Conservation (phyloP, 2,329 filamentous ascomycete species). For the Trichophyton mentagrophytes region DNA sequence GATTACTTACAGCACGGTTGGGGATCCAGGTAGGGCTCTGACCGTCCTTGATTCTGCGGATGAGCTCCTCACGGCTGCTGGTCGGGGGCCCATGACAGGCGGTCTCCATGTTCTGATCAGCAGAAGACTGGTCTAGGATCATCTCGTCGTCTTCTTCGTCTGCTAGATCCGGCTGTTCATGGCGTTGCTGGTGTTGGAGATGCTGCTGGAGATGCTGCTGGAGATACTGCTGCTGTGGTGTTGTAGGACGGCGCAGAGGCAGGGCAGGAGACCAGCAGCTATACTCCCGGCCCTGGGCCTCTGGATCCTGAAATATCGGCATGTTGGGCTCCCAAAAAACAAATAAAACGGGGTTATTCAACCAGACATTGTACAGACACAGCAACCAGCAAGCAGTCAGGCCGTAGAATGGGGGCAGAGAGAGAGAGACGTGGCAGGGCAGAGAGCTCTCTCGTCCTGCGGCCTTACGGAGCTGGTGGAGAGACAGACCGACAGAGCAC, state of each 20-base stretch:
- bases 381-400: neutral
- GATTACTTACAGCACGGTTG: constrained; percentile 43
- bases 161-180: neutral
- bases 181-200: neutral
- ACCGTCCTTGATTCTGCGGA: constrained; percentile 68
- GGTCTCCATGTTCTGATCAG: constrained; percentile 12
- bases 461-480: constrained; percentile 13
- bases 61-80: constrained; percentile 60
- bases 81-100: constrained; percentile 17
- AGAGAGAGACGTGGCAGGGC: neutral
- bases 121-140: constrained; percentile 11
- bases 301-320: constrained; percentile 20
- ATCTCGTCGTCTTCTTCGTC: constrained; percentile 11
- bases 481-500: neutral
- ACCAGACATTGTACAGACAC: constrained; percentile 3
- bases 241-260: neutral
- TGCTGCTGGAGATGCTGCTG: constrained; percentile 5
- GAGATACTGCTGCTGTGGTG: constrained; percentile 11
- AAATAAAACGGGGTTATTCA: neutral
- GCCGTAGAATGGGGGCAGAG: neutral
- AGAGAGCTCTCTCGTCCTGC: constrained; percentile 1
- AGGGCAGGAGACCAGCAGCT: constrained; percentile 13
- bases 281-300: constrained; percentile 20
- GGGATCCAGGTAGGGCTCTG: constrained; percentile 64
- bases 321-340: constrained; percentile 13